These are phyloP conservation scores for Terfezia claveryi DNA, from an alignment of 495 filamentous ascomycete species.

Conservation along the genomic window DNA sequence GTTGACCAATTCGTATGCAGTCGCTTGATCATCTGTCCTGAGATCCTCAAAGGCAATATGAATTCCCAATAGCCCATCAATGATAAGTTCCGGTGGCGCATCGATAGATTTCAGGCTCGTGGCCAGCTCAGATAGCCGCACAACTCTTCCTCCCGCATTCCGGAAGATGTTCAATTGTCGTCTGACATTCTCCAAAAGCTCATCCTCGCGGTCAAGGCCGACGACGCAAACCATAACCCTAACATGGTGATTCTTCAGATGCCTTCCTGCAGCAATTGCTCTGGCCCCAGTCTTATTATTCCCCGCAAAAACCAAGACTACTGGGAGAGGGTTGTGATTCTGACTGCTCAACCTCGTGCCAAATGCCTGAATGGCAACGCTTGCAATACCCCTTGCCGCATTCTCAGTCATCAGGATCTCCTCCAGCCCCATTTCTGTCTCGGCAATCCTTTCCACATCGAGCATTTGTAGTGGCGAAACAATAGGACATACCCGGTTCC, in stretches of 20 bases:
- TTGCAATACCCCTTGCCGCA: conserved; percentile 66
- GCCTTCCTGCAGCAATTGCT: conserved; percentile 65
- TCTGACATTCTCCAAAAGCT: conserved; percentile 37
- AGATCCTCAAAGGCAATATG: conserved; percentile 68
- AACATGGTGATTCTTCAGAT: conserved; percentile 58
- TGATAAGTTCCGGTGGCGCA: conserved; percentile 49
- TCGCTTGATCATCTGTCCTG: conserved; percentile 55
- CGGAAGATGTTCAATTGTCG: conserved; percentile 56
- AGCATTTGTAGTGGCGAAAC: conserved; percentile 71
- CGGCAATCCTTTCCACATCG: conserved; percentile 71
- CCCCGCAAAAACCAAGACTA: conserved; percentile 64
- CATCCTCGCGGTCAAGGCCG: conserved; percentile 50
- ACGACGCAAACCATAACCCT: conserved; percentile 66
- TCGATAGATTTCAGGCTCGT: conserved; percentile 28
- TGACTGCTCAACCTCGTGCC: conserved; percentile 17
- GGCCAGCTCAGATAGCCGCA: conserved; percentile 32
- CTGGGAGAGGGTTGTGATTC: conserved; percentile 35
- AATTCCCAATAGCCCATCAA: conserved; percentile 73
- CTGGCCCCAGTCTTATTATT: conserved; percentile 71
- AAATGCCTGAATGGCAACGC: conserved; percentile 46
- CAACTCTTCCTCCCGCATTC: conserved; percentile 50
- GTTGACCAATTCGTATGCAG: conserved; percentile 59
- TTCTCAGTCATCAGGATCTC: conserved; percentile 85
- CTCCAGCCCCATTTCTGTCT: conserved; percentile 59
- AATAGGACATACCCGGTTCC: conserved; percentile 52